These are phyloP conservation scores for Boletus pseudo-olivaceus DNA, from an alignment of 768 basidiomycete species.

Conservation along the genomic window DNA sequence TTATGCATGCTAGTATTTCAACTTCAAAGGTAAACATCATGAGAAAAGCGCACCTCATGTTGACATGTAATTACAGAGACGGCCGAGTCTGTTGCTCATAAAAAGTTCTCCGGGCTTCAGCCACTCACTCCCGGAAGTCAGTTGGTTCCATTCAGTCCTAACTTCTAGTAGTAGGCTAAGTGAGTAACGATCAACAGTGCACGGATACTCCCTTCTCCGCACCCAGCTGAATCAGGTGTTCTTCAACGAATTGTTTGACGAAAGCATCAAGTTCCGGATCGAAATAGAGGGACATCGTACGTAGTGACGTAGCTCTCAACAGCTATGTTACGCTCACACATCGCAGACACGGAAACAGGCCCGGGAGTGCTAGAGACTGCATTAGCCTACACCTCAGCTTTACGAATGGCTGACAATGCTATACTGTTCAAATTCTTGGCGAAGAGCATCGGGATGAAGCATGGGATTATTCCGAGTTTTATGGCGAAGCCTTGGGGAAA, in stretches of 20 bases:
- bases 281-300: conserved; percentile 84
- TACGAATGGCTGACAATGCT: conserved; percentile 88
- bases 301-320: conserved; percentile 15
- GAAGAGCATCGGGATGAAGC: conserved; percentile 88
- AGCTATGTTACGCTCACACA: neutral
- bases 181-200: conserved; percentile 54
- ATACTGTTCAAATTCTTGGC: conserved; percentile 89
- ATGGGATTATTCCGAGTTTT: conserved; percentile 89
- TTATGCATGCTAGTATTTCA: conserved; percentile 61
- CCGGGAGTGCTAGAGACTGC: conserved; percentile 88
- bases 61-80: conserved; percentile 57
- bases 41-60: neutral
- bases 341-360: conserved; percentile 85
- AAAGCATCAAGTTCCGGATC: conserved; percentile 67
- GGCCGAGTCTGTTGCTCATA: conserved; percentile 66
- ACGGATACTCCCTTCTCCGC: conserved; percentile 91
- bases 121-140: conserved; percentile 91
- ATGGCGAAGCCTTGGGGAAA: conserved; percentile 98
- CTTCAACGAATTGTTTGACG: conserved; percentile 86
- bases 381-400: conserved; percentile 74
- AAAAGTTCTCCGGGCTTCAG: conserved; percentile 69
- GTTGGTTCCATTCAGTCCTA: conserved; percentile 28
- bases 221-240: conserved; percentile 88
- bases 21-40: conserved; percentile 70
- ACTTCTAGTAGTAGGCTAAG: conserved; percentile 1